Conservation (phyloP, 768 basidiomycete species). For the Mycena maculata region DNA sequence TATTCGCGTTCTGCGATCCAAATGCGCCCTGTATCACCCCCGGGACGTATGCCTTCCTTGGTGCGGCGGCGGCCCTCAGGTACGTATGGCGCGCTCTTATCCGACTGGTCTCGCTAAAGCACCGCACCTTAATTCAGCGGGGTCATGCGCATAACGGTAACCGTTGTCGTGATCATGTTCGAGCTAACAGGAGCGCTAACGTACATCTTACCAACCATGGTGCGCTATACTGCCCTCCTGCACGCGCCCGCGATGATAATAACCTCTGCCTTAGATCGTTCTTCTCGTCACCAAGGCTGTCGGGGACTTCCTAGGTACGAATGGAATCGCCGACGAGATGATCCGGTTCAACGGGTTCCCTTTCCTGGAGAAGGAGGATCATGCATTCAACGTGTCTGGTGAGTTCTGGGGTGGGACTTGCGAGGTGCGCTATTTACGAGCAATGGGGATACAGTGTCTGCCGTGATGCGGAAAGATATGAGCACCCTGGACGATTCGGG, state of each 20-base stretch:
- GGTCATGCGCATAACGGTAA: constrained; percentile 96
- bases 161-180: constrained; percentile 99
- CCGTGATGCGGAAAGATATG: constrained; percentile 90
- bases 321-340: constrained; percentile 96
- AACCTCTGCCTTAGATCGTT: constrained; percentile 76
- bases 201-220: constrained; percentile 98
- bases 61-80: constrained; percentile 96
- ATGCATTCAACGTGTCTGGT: constrained; percentile 93
- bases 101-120: constrained; percentile 1
- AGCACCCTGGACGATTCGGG: constrained; percentile 79
- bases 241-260: background rate
- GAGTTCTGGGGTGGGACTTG: constrained; percentile 39
- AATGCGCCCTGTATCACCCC: constrained; percentile 98
- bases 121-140: constrained; percentile 64
- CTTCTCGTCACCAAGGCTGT: constrained; percentile 97
- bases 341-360: constrained; percentile 98
- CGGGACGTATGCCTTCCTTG: constrained; percentile 97
- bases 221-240: constrained; percentile 46
- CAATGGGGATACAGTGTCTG: constrained; percentile 70
- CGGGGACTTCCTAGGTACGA: constrained; percentile 92
- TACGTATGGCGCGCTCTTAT: constrained; percentile 44
- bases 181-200: constrained; percentile 97
- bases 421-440: constrained; percentile 21
- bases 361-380: constrained; percentile 95
- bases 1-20: constrained; percentile 91